Percentiles rank a stretch among this genome's conserved stretches.
phyloP scores from a whole-genome alignment of 495 filamentous ascomycete genomes.

The Tuber magnatum region DNA sequence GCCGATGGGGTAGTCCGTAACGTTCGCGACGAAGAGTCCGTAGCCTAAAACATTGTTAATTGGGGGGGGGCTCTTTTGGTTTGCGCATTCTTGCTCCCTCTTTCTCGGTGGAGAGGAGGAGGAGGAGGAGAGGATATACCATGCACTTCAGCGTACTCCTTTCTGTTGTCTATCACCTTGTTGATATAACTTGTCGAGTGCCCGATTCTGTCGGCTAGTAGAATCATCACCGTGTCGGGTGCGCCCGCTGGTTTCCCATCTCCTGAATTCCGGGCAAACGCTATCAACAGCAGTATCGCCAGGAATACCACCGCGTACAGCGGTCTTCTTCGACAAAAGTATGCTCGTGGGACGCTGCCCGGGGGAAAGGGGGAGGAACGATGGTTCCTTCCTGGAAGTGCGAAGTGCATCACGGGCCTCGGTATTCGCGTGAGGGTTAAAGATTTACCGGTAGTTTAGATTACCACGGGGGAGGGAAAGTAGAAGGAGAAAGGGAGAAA shows the following conservation, averaged over 20 bases:
- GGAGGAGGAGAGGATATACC: constrained; percentile 52
- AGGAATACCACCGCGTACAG: constrained; percentile 57
- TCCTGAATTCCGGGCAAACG: constrained; percentile 48
- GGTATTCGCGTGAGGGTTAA: neutral
- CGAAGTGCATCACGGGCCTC: constrained; percentile 70
- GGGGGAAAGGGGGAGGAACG: constrained; percentile 58
- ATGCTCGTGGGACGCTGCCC: constrained; percentile 52
- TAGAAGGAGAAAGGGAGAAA: neutral
- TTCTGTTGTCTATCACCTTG: constrained; percentile 70
- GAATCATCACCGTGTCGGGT: constrained; percentile 78
- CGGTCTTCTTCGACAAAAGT: constrained; percentile 57
- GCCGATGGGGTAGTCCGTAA: constrained; percentile 67
- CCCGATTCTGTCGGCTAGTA: constrained; percentile 60
- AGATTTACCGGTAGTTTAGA: neutral
- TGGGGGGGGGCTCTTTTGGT: constrained; percentile 7
- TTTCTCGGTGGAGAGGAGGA: neutral
- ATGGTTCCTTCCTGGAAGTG: constrained; percentile 74
- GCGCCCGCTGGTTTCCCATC: constrained; percentile 57
- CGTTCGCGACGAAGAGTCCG: constrained; percentile 69
- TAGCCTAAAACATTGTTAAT: constrained; percentile 56
- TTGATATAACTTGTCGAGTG: constrained; percentile 58
- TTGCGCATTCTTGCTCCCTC: neutral
- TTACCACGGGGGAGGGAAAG: neutral
- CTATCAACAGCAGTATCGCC: constrained; percentile 57
- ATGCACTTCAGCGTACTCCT: constrained; percentile 78